phyloP scores from a whole-genome alignment of 768 basidiomycete species.

The Lanmaoa rubissima region DNA sequence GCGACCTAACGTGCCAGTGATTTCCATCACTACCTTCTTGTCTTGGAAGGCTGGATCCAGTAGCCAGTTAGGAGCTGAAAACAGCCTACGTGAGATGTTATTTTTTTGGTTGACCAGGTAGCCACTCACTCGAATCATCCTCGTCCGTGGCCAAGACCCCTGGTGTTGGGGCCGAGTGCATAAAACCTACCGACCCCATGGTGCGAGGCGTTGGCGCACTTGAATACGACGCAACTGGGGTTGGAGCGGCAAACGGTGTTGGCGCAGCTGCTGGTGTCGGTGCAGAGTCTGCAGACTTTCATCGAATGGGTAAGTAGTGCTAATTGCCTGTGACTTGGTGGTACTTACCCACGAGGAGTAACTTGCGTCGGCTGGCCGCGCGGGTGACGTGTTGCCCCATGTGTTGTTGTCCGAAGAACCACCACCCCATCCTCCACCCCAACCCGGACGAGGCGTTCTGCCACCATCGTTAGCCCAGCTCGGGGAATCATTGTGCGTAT shows the following conservation, averaged over 20 bases:
- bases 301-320: conserved; percentile 8
- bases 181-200: conserved; percentile 22
- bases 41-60: conserved; percentile 26
- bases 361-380: conserved; percentile 29
- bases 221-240: conserved; percentile 28
- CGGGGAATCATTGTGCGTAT: conserved; percentile 28
- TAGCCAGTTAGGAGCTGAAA: conserved; percentile 28
- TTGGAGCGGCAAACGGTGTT: conserved; percentile 37
- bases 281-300: conserved; percentile 34
- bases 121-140: conserved; percentile 28
- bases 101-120: background rate
- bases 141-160: conserved; percentile 29
- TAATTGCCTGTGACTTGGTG: conserved; percentile 20
- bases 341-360: conserved; percentile 36
- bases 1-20: conserved; percentile 21
- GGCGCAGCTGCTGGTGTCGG: conserved; percentile 41
- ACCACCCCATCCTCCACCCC: conserved; percentile 34
- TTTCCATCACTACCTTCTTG: conserved; percentile 32
- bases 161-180: conserved; percentile 32
- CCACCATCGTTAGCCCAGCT: conserved; percentile 38
- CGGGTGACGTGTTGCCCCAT: conserved; percentile 34
- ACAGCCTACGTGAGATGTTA: conserved; percentile 20
- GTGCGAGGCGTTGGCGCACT: conserved; percentile 35
- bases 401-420: conserved; percentile 18
- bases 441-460: conserved; percentile 49